Evolutionary conservation across 371 early-diverging fungal genomes (phyloP), one percentile per base, ranked within the genome.

Genomic region (Blakeslea trispora): DNA sequence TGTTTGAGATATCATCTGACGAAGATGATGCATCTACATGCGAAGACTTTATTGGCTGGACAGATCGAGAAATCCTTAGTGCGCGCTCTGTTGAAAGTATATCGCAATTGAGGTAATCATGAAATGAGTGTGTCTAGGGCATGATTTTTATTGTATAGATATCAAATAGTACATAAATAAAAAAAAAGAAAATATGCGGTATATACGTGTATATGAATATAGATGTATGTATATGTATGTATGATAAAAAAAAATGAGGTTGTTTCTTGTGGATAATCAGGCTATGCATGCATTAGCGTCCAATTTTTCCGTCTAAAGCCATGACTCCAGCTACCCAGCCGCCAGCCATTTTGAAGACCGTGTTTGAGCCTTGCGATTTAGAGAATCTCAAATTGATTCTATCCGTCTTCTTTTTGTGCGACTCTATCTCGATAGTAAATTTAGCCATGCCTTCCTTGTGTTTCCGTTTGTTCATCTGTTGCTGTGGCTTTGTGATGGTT

Each of bases 331-430:
- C 66, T 10, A 72, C 58, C 76, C 76, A 76, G 6, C 76, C 76
- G 40, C 71, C 53, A 3, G 73, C 76, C 71, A 76, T 72, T 53
- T 76, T 76, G 47, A 76, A 76, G 13, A 76, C 73, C 19, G 68
- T 71, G 13, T 21, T 63, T 6, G 76, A 76, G 0, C 76, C 76
- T 50, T 71, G 68, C 28, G 49, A 64, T 45, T 65, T 68, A 10
- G 76, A 76, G 31, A 76, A 76, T n/a, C 76, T 40, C 14, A 76
- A n/a, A 22, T 45, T 52, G 19, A 60, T n/a, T 17, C 39, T 45
- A 23, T 59, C 65, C 14, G 17, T 1, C 35, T 48, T 55, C 45
- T 34, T 55, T 47, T 46, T 59, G 22, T 67, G 66, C 11, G 34
- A n/a, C 15, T 69, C 64, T 19, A 68, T 45, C 40, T 68, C 63